Evolutionary conservation across 441 rosid genomes (phyloP).

Genomic region (Euphorbia schlechtendalii): DNA sequence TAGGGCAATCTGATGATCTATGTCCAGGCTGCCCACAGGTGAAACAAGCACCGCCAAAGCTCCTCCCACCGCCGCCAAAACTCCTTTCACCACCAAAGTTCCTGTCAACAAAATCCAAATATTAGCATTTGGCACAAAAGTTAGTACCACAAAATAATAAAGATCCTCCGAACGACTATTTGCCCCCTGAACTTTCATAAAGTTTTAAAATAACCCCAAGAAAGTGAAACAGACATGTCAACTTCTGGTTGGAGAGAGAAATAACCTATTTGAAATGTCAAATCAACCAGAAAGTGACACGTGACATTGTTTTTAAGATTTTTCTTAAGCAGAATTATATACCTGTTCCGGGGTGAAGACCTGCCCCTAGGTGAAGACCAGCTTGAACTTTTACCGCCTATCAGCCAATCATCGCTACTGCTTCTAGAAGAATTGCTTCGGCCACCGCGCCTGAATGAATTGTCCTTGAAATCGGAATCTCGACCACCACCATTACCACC

Average conservation of each 20-base stretch:
- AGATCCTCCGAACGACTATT: no score
- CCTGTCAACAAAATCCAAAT: constrained; percentile 29
- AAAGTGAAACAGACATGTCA: no score
- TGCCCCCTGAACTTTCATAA: no score
- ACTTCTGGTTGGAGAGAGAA: no score
- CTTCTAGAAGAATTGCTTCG: constrained; percentile 49
- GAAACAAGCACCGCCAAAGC: constrained; percentile 85
- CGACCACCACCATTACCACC: constrained; percentile 40
- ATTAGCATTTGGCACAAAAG: background rate
- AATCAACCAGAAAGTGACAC: no score
- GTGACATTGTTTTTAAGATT: no score
- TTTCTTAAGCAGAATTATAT: constrained; percentile 12
- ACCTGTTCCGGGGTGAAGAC: constrained; percentile 52
- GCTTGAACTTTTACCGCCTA: constrained; percentile 58
- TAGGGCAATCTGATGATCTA: constrained; percentile 88
- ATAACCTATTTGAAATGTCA: no score
- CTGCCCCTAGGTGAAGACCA: constrained; percentile 45
- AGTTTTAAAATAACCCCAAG: no score
- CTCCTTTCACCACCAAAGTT: no score
- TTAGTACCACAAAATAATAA: background rate
- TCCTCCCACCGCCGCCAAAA: constrained; percentile 26
- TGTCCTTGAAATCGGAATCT: constrained; percentile 36
- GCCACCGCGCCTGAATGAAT: constrained; percentile 42
- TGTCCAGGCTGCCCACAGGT: constrained; percentile 80
- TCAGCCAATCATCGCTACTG: constrained; percentile 68